Percentiles rank a stretch among this genome's conserved stretches.
These are phyloP conservation scores for Verticillium longisporum DNA, from an alignment of 2,329 filamentous ascomycete species.

Conservation along the genomic window DNA sequence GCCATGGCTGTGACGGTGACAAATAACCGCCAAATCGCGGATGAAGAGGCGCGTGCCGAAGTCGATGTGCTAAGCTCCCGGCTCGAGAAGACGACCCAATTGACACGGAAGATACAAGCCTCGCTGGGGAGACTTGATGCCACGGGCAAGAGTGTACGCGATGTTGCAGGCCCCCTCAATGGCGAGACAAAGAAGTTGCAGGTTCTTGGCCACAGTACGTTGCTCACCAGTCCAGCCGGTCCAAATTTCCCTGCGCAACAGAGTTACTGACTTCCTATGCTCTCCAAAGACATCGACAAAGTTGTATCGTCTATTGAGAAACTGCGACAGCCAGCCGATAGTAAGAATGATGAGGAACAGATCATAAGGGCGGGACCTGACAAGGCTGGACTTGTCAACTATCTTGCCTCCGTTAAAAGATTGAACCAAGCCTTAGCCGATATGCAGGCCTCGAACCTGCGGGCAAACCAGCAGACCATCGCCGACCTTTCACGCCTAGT, in stretches of 20 bases:
- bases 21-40: conserved; percentile 42
- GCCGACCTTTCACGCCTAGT: conserved; percentile 72
- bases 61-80: conserved; percentile 65
- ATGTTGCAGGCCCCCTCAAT: conserved; percentile 87
- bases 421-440: conserved; percentile 78
- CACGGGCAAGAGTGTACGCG: conserved; percentile 83
- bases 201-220: conserved; percentile 70
- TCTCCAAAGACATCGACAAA: conserved; percentile 66
- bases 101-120: conserved; percentile 93
- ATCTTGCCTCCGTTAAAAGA: conserved; percentile 83
- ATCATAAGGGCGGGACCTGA: conserved; percentile 86
- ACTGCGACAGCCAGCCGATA: conserved; percentile 84
- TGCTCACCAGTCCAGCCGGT: not conserved
- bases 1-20: conserved; percentile 45
- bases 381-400: conserved; percentile 73
- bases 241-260: not conserved
- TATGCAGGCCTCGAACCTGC: conserved; percentile 83
- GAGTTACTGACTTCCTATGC: conserved; percentile 12
- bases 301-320: conserved; percentile 83
- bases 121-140: conserved; percentile 78
- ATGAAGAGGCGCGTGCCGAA: conserved; percentile 63
- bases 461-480: conserved; percentile 85
- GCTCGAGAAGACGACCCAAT: conserved; percentile 84
- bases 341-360: conserved; percentile 83
- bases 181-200: conserved; percentile 88